Evolutionary conservation across 2,329 filamentous ascomycete genomes (phyloP).

Genomic region (Pezizomycotina sp.): DNA sequence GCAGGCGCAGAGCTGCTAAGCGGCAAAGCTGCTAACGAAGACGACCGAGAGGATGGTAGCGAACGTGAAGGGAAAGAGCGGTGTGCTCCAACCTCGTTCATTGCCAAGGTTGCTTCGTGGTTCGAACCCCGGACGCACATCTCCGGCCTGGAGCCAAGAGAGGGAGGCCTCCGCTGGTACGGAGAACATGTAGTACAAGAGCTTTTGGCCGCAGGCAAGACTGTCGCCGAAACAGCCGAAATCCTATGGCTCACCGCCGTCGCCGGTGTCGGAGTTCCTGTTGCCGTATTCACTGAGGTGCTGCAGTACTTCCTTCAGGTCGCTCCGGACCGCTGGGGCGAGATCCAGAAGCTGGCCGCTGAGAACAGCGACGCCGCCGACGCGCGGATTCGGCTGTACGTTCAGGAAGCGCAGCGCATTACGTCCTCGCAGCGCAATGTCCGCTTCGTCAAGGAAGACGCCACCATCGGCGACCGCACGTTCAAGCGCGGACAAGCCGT

Average conservation of each 20-base stretch:
- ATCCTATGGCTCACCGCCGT: constrained; percentile 27
- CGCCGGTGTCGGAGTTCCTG: constrained; percentile 30
- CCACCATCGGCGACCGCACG: constrained; percentile 30
- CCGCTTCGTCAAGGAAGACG: constrained; percentile 28
- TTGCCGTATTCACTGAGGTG: constrained; percentile 34
- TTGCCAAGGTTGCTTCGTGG: too few species aligned
- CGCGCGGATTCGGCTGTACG: constrained; percentile 22
- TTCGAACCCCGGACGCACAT: too few species aligned
- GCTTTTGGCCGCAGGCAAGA: constrained; percentile 12
- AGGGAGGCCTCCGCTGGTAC: neutral
- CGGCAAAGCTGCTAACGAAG: constrained; percentile 6
- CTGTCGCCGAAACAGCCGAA: constrained; percentile 19
- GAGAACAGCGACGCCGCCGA: constrained; percentile 28
- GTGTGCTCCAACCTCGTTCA: too few species aligned
- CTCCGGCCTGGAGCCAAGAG: neutral
- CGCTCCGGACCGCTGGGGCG: constrained; percentile 31
- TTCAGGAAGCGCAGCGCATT: constrained; percentile 24
- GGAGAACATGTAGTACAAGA: neutral
- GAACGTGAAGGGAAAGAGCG: too few species aligned
- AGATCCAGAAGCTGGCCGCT: constrained; percentile 31
- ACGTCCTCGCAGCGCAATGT: constrained; percentile 29
- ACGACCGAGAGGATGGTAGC: constrained; percentile 28
- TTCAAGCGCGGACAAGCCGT: constrained; percentile 32
- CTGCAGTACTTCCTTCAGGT: constrained; percentile 32
- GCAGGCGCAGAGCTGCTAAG: neutral